phyloP scores from a whole-genome alignment of 2,329 filamentous ascomycete species.

The Blumeriella jaapii region DNA sequence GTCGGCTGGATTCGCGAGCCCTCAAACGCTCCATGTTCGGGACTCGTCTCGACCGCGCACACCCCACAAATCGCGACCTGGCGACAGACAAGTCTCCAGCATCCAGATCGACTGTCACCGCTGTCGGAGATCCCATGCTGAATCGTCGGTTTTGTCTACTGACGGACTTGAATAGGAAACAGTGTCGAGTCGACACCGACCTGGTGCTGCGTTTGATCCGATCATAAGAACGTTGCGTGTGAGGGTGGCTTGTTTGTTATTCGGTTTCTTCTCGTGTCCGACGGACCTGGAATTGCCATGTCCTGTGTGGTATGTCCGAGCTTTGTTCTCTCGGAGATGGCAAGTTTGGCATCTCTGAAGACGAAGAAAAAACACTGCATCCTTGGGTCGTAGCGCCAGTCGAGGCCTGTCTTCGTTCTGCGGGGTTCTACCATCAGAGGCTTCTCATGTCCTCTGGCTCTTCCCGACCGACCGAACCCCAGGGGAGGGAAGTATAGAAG shows the following conservation, averaged over 20 bases:
- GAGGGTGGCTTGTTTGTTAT: slow-evolving; percentile 9
- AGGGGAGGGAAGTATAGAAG: no score
- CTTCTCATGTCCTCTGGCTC: no score
- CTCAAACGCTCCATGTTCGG: slow-evolving; percentile 10
- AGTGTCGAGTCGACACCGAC: slow-evolving; percentile 7
- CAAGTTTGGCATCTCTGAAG: no score
- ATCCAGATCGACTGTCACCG: slow-evolving; percentile 13
- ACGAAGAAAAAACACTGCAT: no score
- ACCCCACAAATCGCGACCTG: no score
- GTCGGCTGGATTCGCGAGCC: slow-evolving; percentile 4
- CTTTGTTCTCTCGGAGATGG: no score
- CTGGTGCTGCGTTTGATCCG: slow-evolving; percentile 14
- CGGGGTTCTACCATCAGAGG: no score
- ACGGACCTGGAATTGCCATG: neutral
- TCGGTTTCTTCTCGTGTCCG: slow-evolving; percentile 5
- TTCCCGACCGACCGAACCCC: no score
- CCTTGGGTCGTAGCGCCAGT: no score
- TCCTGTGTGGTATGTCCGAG: no score
- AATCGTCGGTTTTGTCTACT: slow-evolving; percentile 8
- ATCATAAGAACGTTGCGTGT: slow-evolving; percentile 6
- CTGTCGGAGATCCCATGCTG: slow-evolving; percentile 12
- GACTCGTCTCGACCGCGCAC: slow-evolving; percentile 9
- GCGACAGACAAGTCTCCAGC: no score
- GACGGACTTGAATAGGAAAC: slow-evolving; percentile 10
- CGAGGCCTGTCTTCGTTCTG: no score